These are phyloP conservation scores for Pisolithus microcarpus DNA, from an alignment of 768 basidiomycete species.

Conservation along the genomic window DNA sequence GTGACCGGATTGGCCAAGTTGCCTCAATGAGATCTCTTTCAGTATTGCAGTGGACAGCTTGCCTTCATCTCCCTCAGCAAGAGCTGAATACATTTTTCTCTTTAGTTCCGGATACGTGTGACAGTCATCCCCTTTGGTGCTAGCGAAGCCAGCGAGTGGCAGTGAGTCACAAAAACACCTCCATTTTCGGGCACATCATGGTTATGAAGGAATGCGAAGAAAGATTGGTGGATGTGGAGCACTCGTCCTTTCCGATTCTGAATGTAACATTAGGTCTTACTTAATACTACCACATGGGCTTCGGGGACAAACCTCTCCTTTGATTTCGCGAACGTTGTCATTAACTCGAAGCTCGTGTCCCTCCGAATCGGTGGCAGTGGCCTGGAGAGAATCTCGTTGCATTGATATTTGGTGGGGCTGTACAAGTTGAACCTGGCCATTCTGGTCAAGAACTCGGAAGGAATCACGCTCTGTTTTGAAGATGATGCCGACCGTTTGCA, in stretches of 20 bases:
- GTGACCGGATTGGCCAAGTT: conserved; percentile 41
- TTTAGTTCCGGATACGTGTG: conserved; percentile 91
- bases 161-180: conserved; percentile 89
- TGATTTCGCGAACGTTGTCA: conserved; percentile 89
- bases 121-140: conserved; percentile 85
- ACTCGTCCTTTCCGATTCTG: conserved; percentile 84
- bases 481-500: conserved; percentile 92
- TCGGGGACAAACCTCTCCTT: conserved; percentile 61
- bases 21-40: conserved; percentile 58
- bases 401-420: conserved; percentile 93
- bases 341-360: conserved; percentile 80
- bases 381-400: conserved; percentile 71
- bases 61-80: conserved; percentile 89
- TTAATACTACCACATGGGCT: background rate
- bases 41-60: conserved; percentile 89
- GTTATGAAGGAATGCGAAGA: conserved; percentile 91
- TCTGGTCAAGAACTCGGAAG: conserved; percentile 93
- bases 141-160: conserved; percentile 72
- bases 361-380: conserved; percentile 85
- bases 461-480: conserved; percentile 95
- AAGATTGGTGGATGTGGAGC: conserved; percentile 89
- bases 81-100: conserved; percentile 82
- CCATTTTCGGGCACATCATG: conserved; percentile 86
- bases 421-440: conserved; percentile 80
- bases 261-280: conserved; percentile 1